Evolutionary conservation across 306 rosid genomes (phyloP).

Genomic region (Leucaena leucocephala): DNA sequence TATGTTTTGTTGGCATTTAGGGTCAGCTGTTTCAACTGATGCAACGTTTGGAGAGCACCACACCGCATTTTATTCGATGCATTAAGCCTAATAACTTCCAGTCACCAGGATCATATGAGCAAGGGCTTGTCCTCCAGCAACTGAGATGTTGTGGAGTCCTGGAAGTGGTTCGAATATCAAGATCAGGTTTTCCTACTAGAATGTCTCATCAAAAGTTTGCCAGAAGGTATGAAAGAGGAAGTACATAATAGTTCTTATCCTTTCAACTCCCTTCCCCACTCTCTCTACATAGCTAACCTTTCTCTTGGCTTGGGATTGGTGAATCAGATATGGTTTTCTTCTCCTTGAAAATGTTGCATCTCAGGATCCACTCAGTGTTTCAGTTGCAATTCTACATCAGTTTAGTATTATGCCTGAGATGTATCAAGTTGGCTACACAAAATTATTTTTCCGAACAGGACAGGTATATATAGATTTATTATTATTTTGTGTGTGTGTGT

Average conservation of each 20-base stretch:
- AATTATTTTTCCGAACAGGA: slow-evolving; percentile 93
- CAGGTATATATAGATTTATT: slow-evolving; percentile 61
- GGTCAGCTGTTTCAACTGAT: slow-evolving; percentile 84
- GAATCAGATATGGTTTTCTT: slow-evolving; percentile 91
- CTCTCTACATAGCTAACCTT: slow-evolving; percentile 25
- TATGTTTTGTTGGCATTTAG: slow-evolving; percentile 50
- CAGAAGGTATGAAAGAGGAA: slow-evolving; percentile 60
- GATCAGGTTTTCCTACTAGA: slow-evolving; percentile 97
- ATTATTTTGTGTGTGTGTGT: neutral
- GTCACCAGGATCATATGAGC: slow-evolving; percentile 87
- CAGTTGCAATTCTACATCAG: slow-evolving; percentile 95
- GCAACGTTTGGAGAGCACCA: slow-evolving; percentile 90
- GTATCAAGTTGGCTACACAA: slow-evolving; percentile 99
- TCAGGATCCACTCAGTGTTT: slow-evolving; percentile 90
- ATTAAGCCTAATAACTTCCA: slow-evolving; percentile 93
- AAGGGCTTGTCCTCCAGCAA: slow-evolving; percentile 93
- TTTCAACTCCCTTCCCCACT: slow-evolving; percentile 3
- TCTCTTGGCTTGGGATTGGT: slow-evolving; percentile 26
- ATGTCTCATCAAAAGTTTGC: slow-evolving; percentile 92
- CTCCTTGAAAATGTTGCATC: slow-evolving; percentile 77
- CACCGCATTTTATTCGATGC: slow-evolving; percentile 99
- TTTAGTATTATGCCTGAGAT: slow-evolving; percentile 89
- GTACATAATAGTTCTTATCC: slow-evolving; percentile 12
- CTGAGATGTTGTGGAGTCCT: slow-evolving; percentile 95
- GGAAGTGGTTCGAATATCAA: slow-evolving; percentile 94